Percentiles rank a stretch among this genome's conserved stretches.
Evolutionary conservation across 257 asterid genomes (phyloP).

Genomic region (Verbascum thapsus): DNA sequence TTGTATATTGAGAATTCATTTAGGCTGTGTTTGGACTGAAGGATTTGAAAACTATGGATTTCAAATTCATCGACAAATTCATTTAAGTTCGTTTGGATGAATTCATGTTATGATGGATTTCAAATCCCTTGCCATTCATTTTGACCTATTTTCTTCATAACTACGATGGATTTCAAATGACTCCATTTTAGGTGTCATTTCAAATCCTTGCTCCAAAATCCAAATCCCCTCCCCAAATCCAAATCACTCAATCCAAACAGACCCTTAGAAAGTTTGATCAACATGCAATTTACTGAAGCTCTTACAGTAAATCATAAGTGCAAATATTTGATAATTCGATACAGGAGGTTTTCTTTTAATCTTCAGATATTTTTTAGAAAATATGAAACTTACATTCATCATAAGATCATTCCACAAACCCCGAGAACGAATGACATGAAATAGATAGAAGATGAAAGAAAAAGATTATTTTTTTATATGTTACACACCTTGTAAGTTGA

Average conservation of each 20-base stretch:
- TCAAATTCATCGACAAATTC: no score
- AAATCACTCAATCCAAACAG: no score
- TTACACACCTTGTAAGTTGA: constrained; percentile 53
- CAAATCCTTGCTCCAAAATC: no score
- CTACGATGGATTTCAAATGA: no score
- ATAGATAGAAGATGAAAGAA: neutral
- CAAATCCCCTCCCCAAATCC: no score
- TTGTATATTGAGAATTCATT: neutral
- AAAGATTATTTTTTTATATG: neutral
- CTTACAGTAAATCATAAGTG: neutral
- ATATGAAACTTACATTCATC: neutral
- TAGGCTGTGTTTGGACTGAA: no score
- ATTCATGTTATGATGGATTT: no score
- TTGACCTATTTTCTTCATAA: no score
- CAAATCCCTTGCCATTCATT: no score
- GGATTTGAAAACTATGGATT: no score
- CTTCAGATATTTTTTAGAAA: constrained; percentile 15
- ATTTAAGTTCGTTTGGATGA: no score
- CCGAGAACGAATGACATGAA: neutral
- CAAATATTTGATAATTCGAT: neutral
- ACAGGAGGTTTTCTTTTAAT: constrained; percentile 1
- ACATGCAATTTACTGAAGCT: neutral
- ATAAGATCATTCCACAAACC: neutral
- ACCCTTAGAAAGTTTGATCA: constrained; percentile 2
- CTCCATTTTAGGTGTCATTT: no score